Evolutionary conservation across 768 basidiomycete genomes (phyloP).

Genomic region (Phaeotremella fagi): DNA sequence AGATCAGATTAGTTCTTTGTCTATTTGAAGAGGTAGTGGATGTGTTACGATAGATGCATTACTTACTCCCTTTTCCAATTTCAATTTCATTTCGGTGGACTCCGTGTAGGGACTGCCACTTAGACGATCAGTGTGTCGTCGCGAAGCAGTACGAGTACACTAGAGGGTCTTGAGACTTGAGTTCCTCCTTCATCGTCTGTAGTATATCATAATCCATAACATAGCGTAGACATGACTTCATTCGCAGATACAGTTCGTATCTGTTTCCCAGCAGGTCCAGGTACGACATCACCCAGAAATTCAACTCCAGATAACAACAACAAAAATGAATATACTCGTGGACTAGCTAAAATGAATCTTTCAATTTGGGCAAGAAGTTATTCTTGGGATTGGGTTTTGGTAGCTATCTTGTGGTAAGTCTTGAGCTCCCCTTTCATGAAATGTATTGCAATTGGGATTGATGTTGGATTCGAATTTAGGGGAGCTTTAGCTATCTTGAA

Average conservation of each 20-base stretch:
- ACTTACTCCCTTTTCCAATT: no score
- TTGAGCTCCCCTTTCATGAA: neutral
- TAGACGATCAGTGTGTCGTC: no score
- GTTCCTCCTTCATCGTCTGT: no score
- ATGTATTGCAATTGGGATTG: neutral
- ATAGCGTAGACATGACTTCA: slow-evolving; percentile 27
- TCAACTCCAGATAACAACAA: neutral
- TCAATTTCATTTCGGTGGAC: no score
- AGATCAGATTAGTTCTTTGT: no score
- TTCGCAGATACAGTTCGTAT: slow-evolving; percentile 34
- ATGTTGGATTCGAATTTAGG: slow-evolving; percentile 17
- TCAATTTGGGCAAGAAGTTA: slow-evolving; percentile 33
- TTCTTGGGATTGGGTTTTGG: slow-evolving; percentile 41
- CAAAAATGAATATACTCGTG: neutral
- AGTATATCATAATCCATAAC: no score
- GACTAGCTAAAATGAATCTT: slow-evolving; percentile 19
- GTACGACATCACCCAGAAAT: slow-evolving; percentile 1
- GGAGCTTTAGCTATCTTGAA: slow-evolving; percentile 36
- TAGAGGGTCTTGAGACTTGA: no score
- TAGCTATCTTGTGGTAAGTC: slow-evolving; percentile 39
- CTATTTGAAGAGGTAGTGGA: no score
- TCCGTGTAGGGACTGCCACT: no score
- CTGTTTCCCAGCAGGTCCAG: slow-evolving; percentile 31
- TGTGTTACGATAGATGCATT: no score
- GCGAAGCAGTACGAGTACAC: no score